phyloP scores from a whole-genome alignment of 2,329 filamentous ascomycete species.

The Chaetomium globosum region DNA sequence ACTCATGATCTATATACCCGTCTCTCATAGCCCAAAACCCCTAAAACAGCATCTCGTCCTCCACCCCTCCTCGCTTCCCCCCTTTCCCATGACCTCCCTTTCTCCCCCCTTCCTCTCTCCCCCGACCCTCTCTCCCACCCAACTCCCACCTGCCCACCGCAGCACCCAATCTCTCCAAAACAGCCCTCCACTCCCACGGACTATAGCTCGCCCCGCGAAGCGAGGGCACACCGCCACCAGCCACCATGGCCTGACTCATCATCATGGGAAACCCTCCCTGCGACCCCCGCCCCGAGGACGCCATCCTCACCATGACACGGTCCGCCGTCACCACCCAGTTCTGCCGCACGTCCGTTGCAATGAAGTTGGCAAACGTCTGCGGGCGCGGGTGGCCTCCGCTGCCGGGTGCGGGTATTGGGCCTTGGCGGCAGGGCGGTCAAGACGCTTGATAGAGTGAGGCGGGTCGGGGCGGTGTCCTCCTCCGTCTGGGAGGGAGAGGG shows the following conservation, averaged over 20 bases:
- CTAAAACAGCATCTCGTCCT: constrained; percentile 21
- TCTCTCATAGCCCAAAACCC: not conserved
- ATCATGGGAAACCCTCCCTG: constrained; percentile 14
- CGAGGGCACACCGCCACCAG: not conserved
- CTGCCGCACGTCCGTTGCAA: constrained; percentile 30
- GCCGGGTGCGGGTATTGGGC: not conserved
- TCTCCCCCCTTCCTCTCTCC: not conserved
- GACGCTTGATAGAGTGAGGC: constrained; percentile 1
- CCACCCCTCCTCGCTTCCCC: not conserved
- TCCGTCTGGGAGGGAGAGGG: not conserved
- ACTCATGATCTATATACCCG: constrained; percentile 11
- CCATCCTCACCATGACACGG: constrained; percentile 34
- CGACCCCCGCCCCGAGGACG: constrained; percentile 23
- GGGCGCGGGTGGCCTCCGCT: constrained; percentile 19
- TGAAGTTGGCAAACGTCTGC: constrained; percentile 29
- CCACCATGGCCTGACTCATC: constrained; percentile 18
- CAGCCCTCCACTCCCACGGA: constrained; percentile 40
- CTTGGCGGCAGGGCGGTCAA: not conserved
- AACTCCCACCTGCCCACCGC: constrained; percentile 42
- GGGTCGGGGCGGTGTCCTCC: not conserved
- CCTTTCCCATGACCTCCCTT: not conserved
- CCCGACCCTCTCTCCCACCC: not conserved
- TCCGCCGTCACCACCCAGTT: constrained; percentile 34
- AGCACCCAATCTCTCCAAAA: constrained; percentile 42
- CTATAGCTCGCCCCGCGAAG: constrained; percentile 33